Base-by-base conservation (phyloP, 2,329 filamentous ascomycete species). In the Cladophialophora chaetospira region DNA sequence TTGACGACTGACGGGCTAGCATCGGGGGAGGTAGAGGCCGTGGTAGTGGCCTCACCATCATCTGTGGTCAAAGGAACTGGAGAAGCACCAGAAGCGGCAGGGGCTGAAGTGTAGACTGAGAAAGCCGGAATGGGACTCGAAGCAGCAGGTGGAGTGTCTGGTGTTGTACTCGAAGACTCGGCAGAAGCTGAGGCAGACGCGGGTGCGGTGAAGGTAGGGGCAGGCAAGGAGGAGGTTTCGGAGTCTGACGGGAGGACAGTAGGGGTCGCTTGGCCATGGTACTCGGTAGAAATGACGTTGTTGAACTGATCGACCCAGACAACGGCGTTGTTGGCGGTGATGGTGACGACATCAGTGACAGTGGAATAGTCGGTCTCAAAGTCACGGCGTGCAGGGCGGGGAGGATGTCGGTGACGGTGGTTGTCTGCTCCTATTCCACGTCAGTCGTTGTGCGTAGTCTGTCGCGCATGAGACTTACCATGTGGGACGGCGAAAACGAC, bases 281-380 rank as follows among this genome's bases (percentile, higher is more conserved):
- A 63, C 43, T 73, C 64, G 26, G 68, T 61, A 36, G 73, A 76
- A 58, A 84, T 62, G 2, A 77, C 73, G n/a, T 78, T 74, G 53
- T 83, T 83, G 55, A 79, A 69, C 62, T 80, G 72, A 66, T 88
- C 78, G 43, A 87, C 82, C 70, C 82, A 87, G 65, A 88, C 78
- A 25, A 85, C 68, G 19, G 79, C 62, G 42, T 60, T 60, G 11
- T 55, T 49, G 26, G 60, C 57, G n/a, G 56, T 61, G 35, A 62
- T 38, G 10, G 60, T 60, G n/a, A 58, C 54, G 40, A 60, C 43
- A 23, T 58, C 55, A 31, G 57, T 60, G 33, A 62, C 51, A 5
- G 57, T 58, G 21, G 49, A 45, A 36, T 50, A 44, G 9, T 59
- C 36, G 36, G 59, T 60, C 48, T 42, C 48, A 10, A 38, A 17